phyloP scores from a whole-genome alignment of 2,329 filamentous ascomycete species.

The Clarireedia homoeocarpa region DNA sequence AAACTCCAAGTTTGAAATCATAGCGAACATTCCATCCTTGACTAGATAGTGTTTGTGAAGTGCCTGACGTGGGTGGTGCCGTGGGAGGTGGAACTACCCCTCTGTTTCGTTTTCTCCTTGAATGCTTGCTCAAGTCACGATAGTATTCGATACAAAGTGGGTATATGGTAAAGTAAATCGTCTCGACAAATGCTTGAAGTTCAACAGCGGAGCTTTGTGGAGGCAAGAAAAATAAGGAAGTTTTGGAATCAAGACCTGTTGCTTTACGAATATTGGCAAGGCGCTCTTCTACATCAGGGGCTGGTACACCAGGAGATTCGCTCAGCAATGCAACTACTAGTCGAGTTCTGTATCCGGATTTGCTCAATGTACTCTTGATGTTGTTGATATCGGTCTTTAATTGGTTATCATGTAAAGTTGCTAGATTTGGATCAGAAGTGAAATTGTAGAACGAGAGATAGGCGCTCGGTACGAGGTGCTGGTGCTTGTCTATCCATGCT shows the following conservation, averaged over 20 bases:
- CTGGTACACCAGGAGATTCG: slow-evolving; percentile 52
- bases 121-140: slow-evolving; percentile 85
- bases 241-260: slow-evolving; percentile 74
- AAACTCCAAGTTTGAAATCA: slow-evolving; percentile 85
- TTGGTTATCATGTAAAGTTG: slow-evolving; percentile 75
- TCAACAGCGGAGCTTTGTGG: slow-evolving; percentile 64
- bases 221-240: slow-evolving; percentile 72
- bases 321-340: slow-evolving; percentile 72
- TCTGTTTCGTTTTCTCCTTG: slow-evolving; percentile 77
- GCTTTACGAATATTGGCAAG: slow-evolving; percentile 71
- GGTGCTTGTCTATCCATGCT: slow-evolving; percentile 83
- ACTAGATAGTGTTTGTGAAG: slow-evolving; percentile 75
- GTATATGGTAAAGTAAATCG: slow-evolving; percentile 65
- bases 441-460: slow-evolving; percentile 77
- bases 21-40: slow-evolving; percentile 91
- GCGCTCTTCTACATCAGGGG: slow-evolving; percentile 62
- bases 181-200: slow-evolving; percentile 64
- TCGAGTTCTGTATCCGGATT: slow-evolving; percentile 69
- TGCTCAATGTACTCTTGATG: slow-evolving; percentile 57
- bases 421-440: slow-evolving; percentile 62
- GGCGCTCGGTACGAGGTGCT: slow-evolving; percentile 71
- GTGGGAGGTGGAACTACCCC: slow-evolving; percentile 73
- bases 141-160: slow-evolving; percentile 81
- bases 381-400: slow-evolving; percentile 81
- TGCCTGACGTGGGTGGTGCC: slow-evolving; percentile 72